phyloP scores from a whole-genome alignment of 306 rosid genomes.

The Fagus crenata region DNA sequence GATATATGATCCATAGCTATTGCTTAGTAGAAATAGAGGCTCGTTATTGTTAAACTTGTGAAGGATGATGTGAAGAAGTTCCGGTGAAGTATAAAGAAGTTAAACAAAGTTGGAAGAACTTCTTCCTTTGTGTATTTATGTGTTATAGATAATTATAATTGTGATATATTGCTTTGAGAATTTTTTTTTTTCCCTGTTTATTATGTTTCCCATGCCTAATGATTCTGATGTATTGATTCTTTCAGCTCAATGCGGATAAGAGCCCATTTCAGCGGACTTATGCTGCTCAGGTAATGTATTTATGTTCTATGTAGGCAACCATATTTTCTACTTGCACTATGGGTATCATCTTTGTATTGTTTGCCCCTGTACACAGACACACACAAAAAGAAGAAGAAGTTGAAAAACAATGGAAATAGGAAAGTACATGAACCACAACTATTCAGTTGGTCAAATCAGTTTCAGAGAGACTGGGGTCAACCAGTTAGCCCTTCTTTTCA shows the following conservation, averaged over 20 bases:
- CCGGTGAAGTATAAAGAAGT: background rate
- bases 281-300: slow-evolving; percentile 78
- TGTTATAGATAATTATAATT: background rate
- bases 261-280: slow-evolving; percentile 99
- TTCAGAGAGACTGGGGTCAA: background rate
- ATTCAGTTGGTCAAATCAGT: background rate
- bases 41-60: background rate
- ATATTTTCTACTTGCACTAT: background rate
- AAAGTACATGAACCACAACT: background rate
- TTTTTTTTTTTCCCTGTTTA: background rate
- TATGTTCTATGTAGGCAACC: slow-evolving; percentile 10
- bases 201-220: slow-evolving; percentile 15
- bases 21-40: background rate
- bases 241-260: slow-evolving; percentile 93
- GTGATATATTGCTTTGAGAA: slow-evolving; percentile 11
- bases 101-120: background rate
- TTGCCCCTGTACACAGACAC: slow-evolving; percentile 13
- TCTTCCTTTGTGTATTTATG: background rate
- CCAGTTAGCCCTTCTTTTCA: background rate
- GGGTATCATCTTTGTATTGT: background rate
- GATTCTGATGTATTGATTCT: slow-evolving; percentile 29
- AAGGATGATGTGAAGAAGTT: background rate
- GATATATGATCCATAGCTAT: background rate
- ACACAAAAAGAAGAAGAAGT: background rate
- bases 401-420: background rate